Conservation (phyloP, 441 rosid genomes). For the Arabidopsis lyrata region DNA sequence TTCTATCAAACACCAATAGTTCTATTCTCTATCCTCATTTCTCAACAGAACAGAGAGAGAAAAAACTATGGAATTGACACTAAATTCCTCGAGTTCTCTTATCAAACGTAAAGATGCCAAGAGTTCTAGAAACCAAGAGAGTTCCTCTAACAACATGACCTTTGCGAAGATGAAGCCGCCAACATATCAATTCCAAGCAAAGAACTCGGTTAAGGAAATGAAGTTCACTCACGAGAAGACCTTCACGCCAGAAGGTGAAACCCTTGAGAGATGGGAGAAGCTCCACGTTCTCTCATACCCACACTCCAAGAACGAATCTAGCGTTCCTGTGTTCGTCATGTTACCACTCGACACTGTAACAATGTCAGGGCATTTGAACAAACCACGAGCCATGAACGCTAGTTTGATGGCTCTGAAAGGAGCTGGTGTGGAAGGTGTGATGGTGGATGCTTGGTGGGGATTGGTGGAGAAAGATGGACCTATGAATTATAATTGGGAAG, state of each 20-base stretch:
- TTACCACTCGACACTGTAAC: conserved; percentile 86
- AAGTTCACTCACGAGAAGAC: conserved; percentile 48
- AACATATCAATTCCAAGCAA: conserved; percentile 50
- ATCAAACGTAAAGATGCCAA: conserved; percentile 64
- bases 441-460: conserved; percentile 99
- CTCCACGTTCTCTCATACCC: conserved; percentile 58
- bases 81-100: conserved; percentile 76
- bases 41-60: conserved; percentile 31
- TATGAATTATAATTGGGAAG: conserved; percentile 89
- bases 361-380: conserved; percentile 72
- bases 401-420: conserved; percentile 94
- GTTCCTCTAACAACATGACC: conserved; percentile 50
- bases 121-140: conserved; percentile 59
- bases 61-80: conserved; percentile 68
- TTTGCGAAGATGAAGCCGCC: conserved; percentile 64
- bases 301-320: conserved; percentile 51
- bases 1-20: conserved; percentile 45
- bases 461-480: conserved; percentile 97
- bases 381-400: conserved; percentile 87
- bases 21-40: conserved; percentile 41
- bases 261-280: conserved; percentile 50
- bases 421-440: conserved; percentile 92
- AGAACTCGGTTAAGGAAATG: conserved; percentile 50
- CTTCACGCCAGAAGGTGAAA: conserved; percentile 41
- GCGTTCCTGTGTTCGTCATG: conserved; percentile 93